Evolutionary conservation across 2,329 filamentous ascomycete species (phyloP).

Genomic region (Xylaria polymorpha): DNA sequence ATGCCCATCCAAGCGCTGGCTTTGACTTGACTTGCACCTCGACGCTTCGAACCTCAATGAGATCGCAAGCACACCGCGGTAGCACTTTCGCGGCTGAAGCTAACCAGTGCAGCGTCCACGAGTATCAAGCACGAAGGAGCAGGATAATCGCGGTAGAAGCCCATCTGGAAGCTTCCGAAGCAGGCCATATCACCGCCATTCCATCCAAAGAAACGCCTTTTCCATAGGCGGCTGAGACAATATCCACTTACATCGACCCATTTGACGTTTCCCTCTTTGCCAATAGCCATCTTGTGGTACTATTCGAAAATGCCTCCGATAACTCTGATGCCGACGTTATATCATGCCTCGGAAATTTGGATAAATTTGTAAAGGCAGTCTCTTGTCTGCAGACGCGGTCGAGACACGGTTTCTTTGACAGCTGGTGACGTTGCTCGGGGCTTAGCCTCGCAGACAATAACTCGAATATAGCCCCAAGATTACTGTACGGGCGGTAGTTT

Average conservation of each 20-base stretch:
- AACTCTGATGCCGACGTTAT: constrained; percentile 33
- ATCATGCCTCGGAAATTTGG: constrained; percentile 40
- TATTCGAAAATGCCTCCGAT: constrained; percentile 32
- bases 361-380: constrained; percentile 4
- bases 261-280: constrained; percentile 64
- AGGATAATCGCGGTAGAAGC: background rate
- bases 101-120: background rate
- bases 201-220: background rate
- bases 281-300: constrained; percentile 56
- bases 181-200: background rate
- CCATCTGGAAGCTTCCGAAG: background rate
- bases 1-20: background rate
- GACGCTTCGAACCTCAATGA: background rate
- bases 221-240: constrained; percentile 27
- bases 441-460: background rate
- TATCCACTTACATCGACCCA: constrained; percentile 67
- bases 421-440: constrained; percentile 9
- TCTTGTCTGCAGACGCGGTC: background rate
- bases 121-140: background rate
- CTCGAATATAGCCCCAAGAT: constrained; percentile 1
- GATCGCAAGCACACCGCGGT: background rate
- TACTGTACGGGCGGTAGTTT: background rate
- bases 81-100: background rate
- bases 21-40: background rate
- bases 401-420: background rate